A percentile compares a stretch with the other conserved stretches of the same genome.
Evolutionary conservation across 345 rosid genomes (phyloP).

Genomic region (Adansonia digitata): DNA sequence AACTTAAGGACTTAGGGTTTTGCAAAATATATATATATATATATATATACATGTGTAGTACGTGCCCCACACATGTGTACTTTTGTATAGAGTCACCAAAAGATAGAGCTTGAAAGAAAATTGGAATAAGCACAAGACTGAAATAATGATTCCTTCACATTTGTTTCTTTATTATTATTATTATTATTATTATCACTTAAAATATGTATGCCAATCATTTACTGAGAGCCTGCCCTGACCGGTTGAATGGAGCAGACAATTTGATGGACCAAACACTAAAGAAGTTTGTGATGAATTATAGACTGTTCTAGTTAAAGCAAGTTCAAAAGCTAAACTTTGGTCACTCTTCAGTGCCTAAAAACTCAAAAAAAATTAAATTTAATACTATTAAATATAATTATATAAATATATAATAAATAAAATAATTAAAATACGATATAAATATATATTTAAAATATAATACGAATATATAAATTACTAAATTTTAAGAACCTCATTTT

Average conservation of each 20-base stretch:
- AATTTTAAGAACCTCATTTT: no score
- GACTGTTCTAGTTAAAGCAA: no score
- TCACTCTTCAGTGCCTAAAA: neutral
- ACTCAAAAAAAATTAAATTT: no score
- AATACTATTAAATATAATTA: no score
- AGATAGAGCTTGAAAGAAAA: neutral
- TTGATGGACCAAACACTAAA: neutral
- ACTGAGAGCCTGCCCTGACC: conserved; percentile 2
- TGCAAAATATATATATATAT: no score
- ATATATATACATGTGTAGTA: no score
- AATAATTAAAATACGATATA: no score
- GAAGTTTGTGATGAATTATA: neutral
- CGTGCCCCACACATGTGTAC: conserved; percentile 10
- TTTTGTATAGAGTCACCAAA: neutral
- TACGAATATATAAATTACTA: no score
- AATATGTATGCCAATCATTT: conserved; percentile 3
- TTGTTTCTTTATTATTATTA: neutral
- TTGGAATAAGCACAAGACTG: neutral
- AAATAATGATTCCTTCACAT: neutral
- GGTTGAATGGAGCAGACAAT: neutral
- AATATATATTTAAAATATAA: no score
- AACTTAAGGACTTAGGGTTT: neutral
- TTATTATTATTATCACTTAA: neutral
- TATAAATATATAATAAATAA: no score
- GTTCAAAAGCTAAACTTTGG: neutral